Conservation (phyloP, 2,329 filamentous ascomycete genomes). For the Aspergillus melleus region DNA sequence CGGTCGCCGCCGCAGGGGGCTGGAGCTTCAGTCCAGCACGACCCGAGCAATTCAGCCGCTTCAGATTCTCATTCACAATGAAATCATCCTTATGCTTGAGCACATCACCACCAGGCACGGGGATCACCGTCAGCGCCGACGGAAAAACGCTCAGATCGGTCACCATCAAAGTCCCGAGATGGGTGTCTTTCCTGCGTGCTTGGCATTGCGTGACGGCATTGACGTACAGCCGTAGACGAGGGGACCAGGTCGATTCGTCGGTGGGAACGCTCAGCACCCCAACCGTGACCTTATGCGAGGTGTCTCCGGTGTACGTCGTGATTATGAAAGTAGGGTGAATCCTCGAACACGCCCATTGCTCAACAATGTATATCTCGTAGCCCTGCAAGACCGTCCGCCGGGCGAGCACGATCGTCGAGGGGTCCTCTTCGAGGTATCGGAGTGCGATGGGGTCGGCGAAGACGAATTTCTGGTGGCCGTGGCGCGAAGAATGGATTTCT, state of each 20-base stretch:
- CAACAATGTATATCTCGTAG: slow-evolving; percentile 91
- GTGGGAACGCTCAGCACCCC: slow-evolving; percentile 79
- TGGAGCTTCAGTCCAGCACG: slow-evolving; percentile 80
- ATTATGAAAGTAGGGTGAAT: slow-evolving; percentile 88
- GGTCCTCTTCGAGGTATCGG: slow-evolving; percentile 81
- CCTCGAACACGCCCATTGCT: slow-evolving; percentile 96
- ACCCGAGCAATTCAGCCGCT: slow-evolving; percentile 87
- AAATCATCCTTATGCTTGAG: slow-evolving; percentile 78
- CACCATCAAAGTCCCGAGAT: slow-evolving; percentile 82
- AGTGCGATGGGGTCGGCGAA: slow-evolving; percentile 68
- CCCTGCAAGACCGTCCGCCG: slow-evolving; percentile 69
- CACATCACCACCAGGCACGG: slow-evolving; percentile 83
- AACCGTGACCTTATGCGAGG: slow-evolving; percentile 73
- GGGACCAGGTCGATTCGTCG: slow-evolving; percentile 78
- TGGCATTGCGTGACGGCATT: slow-evolving; percentile 81
- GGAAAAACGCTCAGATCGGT: slow-evolving; percentile 93
- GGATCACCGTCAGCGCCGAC: slow-evolving; percentile 87
- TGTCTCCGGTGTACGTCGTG: slow-evolving; percentile 87
- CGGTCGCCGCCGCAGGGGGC: slow-evolving; percentile 74
- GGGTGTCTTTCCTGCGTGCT: slow-evolving; percentile 78
- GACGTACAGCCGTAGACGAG: slow-evolving; percentile 78
- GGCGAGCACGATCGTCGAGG: slow-evolving; percentile 71
- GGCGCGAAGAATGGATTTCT: slow-evolving; percentile 20
- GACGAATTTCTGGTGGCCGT: slow-evolving; percentile 58
- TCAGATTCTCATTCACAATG: slow-evolving; percentile 91